phyloP scores from a whole-genome alignment of 768 basidiomycete genomes.

The Dendrothele bispora region DNA sequence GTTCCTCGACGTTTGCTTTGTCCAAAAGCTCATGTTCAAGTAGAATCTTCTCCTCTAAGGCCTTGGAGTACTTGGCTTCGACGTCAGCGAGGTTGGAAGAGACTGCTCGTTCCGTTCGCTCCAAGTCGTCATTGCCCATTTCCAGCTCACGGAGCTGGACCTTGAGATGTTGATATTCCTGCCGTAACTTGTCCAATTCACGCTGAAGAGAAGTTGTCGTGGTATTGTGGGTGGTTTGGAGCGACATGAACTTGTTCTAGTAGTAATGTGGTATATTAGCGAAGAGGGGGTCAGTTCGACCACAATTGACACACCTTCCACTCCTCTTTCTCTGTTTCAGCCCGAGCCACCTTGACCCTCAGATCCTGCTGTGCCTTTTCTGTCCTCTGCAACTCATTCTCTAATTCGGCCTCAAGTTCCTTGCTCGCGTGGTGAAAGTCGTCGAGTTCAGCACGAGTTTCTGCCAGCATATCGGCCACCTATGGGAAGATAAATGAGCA shows the following conservation, averaged over 20 bases:
- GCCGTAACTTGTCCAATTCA: conserved; percentile 80
- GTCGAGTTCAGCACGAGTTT: conserved; percentile 83
- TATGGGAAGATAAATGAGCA: conserved; percentile 14
- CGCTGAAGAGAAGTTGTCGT: conserved; percentile 89
- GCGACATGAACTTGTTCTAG: conserved; percentile 80
- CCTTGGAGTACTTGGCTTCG: conserved; percentile 86
- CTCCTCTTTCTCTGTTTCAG: conserved; percentile 79
- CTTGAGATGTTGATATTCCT: conserved; percentile 70
- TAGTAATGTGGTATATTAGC: conserved; percentile 10
- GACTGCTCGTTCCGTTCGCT: conserved; percentile 89
- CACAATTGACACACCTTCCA: conserved; percentile 73
- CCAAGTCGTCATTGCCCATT: conserved; percentile 97
- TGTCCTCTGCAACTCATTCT: conserved; percentile 84
- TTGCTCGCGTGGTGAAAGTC: conserved; percentile 87
- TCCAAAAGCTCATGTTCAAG: conserved; percentile 93
- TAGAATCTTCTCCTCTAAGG: conserved; percentile 94
- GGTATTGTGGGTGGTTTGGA: conserved; percentile 89
- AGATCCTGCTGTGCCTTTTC: conserved; percentile 84
- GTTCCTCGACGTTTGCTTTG: conserved; percentile 89
- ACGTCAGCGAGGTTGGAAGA: conserved; percentile 80
- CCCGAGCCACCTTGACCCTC: conserved; percentile 64
- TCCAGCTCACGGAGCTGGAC: conserved; percentile 85
- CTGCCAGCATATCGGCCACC: conserved; percentile 80
- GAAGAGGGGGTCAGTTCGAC: conserved; percentile 1
- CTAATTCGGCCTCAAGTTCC: conserved; percentile 91